Conservation (phyloP, 306 rosid species). For the Amphicarpaea edgeworthii region DNA sequence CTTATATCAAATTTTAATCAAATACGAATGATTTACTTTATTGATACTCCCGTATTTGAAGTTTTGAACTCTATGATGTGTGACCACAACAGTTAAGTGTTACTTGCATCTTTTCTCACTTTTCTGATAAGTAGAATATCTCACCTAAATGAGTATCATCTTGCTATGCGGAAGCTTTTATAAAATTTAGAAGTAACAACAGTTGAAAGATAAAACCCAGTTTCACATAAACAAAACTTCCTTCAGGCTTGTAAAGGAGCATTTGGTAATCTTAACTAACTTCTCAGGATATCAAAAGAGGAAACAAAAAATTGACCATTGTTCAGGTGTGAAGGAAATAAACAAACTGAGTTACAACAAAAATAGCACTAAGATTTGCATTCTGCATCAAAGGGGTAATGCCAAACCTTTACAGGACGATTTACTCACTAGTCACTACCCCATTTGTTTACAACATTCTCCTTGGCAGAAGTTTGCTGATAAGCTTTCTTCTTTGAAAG, state of each 20-base stretch:
- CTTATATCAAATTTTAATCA: too few relatives aligned
- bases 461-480: conserved; percentile 73
- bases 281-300: conserved; percentile 19
- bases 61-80: too few relatives aligned
- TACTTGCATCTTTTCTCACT: too few relatives aligned
- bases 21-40: too few relatives aligned
- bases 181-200: conserved; percentile 6
- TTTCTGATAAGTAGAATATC: too few relatives aligned
- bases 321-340: conserved; percentile 14
- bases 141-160: not conserved
- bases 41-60: too few relatives aligned
- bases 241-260: conserved; percentile 33
- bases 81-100: too few relatives aligned
- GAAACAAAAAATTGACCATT: not conserved
- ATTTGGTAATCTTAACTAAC: conserved; percentile 13
- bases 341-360: conserved; percentile 23
- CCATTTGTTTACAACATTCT: conserved; percentile 82
- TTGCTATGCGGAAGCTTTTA: not conserved
- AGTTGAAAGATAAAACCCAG: not conserved
- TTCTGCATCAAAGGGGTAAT: conserved; percentile 24
- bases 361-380: conserved; percentile 33
- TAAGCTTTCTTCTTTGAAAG: conserved; percentile 57
- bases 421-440: conserved; percentile 65
- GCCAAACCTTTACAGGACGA: conserved; percentile 48
- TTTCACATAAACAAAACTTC: conserved; percentile 20